These are phyloP conservation scores for Xerocomus spinulosus DNA, from an alignment of 768 basidiomycete genomes.

Conservation along the genomic window DNA sequence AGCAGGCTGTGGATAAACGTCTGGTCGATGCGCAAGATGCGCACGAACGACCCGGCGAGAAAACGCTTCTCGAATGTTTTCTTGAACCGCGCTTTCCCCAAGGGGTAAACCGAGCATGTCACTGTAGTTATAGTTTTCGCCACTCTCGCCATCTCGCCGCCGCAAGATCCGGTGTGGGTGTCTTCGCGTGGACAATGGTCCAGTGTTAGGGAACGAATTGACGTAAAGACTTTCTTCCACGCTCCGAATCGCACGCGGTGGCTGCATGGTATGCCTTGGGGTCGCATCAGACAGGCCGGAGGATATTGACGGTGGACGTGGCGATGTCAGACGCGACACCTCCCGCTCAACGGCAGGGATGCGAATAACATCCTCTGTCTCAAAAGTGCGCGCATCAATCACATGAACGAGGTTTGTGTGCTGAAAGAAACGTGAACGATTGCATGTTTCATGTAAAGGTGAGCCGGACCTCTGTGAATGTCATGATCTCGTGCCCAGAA, in stretches of 20 bases:
- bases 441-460: neutral
- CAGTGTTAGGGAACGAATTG: constrained; percentile 12
- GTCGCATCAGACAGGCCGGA: constrained; percentile 9
- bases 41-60: constrained; percentile 45
- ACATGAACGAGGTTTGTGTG: constrained; percentile 81
- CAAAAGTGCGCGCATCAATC: constrained; percentile 83
- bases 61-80: constrained; percentile 53
- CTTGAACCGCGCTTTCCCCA: constrained; percentile 52
- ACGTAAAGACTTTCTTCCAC: constrained; percentile 55
- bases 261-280: constrained; percentile 15
- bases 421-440: constrained; percentile 35
- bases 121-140: constrained; percentile 35
- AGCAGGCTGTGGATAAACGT: constrained; percentile 21
- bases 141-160: constrained; percentile 25
- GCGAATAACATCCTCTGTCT: constrained; percentile 64
- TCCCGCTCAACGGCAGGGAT: constrained; percentile 40
- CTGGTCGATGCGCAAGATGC: constrained; percentile 25
- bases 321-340: constrained; percentile 8
- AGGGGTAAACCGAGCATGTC: constrained; percentile 54
- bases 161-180: constrained; percentile 18
- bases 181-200: constrained; percentile 16
- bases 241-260: constrained; percentile 42
- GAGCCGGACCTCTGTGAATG: constrained; percentile 77
- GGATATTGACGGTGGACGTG: constrained; percentile 9
- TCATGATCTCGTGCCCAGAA: constrained; percentile 68